Evolutionary conservation across 2,329 filamentous ascomycete genomes (phyloP).

Genomic region (Diaporthe australafricana): DNA sequence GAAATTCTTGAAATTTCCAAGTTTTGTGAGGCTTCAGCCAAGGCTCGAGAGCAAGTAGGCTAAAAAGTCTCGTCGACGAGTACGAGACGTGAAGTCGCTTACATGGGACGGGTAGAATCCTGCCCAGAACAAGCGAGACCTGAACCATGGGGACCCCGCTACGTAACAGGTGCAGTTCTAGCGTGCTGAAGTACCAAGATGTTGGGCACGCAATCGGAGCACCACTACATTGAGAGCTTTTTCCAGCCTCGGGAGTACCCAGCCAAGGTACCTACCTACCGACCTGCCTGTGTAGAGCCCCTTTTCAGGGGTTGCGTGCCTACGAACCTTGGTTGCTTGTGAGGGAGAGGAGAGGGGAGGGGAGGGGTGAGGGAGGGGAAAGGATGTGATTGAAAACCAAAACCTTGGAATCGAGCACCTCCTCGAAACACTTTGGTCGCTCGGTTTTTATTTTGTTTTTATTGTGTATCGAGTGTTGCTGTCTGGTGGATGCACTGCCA

Average conservation of each 20-base stretch:
- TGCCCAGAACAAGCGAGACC: background rate
- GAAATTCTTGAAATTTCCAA: background rate
- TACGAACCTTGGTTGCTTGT: constrained; percentile 9
- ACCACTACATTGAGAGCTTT: background rate
- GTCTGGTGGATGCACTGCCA: background rate
- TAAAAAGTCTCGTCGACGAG: background rate
- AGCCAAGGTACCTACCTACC: constrained; percentile 1
- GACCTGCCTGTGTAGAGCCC: constrained; percentile 5
- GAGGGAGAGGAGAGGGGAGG: background rate
- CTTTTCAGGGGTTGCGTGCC: constrained; percentile 17
- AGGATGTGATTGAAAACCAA: background rate
- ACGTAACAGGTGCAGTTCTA: background rate
- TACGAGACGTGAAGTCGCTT: background rate
- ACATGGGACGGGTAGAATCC: background rate
- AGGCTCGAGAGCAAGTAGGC: too few relatives aligned
- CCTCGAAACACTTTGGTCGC: background rate
- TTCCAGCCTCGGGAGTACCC: constrained; percentile 7
- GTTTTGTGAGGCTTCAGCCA: background rate
- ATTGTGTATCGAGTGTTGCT: background rate
- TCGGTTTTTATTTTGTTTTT: background rate
- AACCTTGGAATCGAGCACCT: constrained; percentile 1
- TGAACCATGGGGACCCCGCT: background rate
- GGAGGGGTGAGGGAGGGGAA: constrained; percentile 12
- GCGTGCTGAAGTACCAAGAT: background rate
- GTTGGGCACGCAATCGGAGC: background rate